Evolutionary conservation across 1,284 basidiomycete genomes (phyloP), one percentile per base, ranked within the genome.

Genomic region (Cerioporus squamosus): DNA sequence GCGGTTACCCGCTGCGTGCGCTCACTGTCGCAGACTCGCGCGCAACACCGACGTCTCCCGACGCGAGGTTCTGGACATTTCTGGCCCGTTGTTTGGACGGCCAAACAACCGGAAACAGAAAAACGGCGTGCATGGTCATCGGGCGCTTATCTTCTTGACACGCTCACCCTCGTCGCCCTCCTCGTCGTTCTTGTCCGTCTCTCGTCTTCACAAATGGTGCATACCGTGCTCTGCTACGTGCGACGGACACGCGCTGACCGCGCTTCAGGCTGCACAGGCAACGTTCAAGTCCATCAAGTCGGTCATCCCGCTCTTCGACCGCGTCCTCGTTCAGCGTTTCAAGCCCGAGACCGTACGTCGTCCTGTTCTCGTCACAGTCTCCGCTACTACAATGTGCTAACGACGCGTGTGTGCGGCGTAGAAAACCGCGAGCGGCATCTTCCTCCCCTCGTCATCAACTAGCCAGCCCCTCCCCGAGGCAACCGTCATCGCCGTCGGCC

Each of bases 281-380:
- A 95, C 95, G 29, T 94, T 97, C 89, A 96, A 94, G 79, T 91
- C 88, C 68, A 98, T 98, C 86, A 94, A 88, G 81, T 83, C 95
- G 54, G 78, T 98, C 67, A 80, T 95, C 66, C 97, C 97, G 62
- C 88, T 98, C 54, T 82, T 98, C 60, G 97, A 98, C 88, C 93
- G 97, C 67, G 93, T 99, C 64, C 85, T 99, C 62, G 95, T 99
- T 60, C 96, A 98, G 81, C 87, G 96, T 63, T 97, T 97, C 87
- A 98, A 98, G 82, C 82, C 94, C 43, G 94, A 95, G 67, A 90
- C 91, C 2, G 93, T 95, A 68, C 64, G 87, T 80, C 20, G n/a
- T n/a, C 36, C 22, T 23, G 44, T 39, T 50, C 20, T 22, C 51
- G 17, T 14, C 31, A n/a, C 14, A 17, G 29, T 51, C 33, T 18